Conservation (phyloP, 176 grass and related monocot genomes). For the Areca catechu region DNA sequence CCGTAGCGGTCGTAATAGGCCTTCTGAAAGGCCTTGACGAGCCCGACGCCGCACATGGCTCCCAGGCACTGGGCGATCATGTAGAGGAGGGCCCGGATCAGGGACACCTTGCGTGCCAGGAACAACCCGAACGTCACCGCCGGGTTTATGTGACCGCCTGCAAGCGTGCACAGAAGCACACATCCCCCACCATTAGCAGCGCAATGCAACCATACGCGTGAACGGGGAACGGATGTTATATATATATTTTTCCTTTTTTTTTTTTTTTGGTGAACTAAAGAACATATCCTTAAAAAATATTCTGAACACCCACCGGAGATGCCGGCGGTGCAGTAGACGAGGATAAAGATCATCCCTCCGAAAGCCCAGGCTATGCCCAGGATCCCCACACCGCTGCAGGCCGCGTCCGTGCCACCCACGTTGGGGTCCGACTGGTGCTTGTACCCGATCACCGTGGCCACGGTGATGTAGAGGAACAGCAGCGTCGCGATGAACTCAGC, state of each 20-base stretch:
- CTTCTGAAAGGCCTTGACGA: constrained; percentile 3
- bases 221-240: too few relatives aligned
- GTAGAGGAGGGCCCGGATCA: too few relatives aligned
- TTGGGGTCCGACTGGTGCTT: constrained; percentile 7
- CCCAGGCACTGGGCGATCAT: constrained; percentile 5
- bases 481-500: constrained; percentile 10
- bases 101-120: too few relatives aligned
- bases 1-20: constrained; percentile 5
- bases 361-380: constrained; percentile 97
- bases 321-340: constrained; percentile 97
- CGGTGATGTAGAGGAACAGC: constrained; percentile 11
- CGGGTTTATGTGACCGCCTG: too few relatives aligned
- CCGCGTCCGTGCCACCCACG: constrained; percentile 27
- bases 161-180: too few relatives aligned
- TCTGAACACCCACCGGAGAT: constrained; percentile 39
- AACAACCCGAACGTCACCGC: too few relatives aligned
- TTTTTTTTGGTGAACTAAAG: too few relatives aligned
- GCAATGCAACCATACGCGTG: too few relatives aligned
- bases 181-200: too few relatives aligned
- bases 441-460: constrained; percentile 6
- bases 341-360: constrained; percentile 98
- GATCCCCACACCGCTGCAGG: constrained; percentile 72
- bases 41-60: constrained; percentile 4
- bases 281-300: too few relatives aligned
- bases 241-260: too few relatives aligned